Percentiles rank a stretch among this genome's conserved stretches.
Evolutionary conservation across 1,284 basidiomycete genomes (phyloP).

Genomic region (Ganoderma leucocontextum): DNA sequence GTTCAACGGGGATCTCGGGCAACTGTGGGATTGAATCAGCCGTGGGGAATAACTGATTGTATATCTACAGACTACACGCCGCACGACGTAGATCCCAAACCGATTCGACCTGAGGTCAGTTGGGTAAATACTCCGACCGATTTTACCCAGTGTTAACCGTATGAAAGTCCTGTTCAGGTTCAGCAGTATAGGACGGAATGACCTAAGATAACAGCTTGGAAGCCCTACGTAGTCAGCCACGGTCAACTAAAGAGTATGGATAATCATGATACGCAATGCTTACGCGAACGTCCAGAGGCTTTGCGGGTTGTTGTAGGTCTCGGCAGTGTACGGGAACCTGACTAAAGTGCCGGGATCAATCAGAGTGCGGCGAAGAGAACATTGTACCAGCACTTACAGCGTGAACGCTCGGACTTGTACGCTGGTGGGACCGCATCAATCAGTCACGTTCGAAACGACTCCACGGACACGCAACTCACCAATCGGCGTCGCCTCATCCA

Average conservation of each 20-base stretch:
- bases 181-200: not conserved
- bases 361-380: not conserved
- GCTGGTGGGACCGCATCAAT: slow-evolving; percentile 23
- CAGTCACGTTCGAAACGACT: not conserved
- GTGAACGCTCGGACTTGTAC: slow-evolving; percentile 46
- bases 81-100: not conserved
- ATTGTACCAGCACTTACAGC: slow-evolving; percentile 36
- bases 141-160: not conserved
- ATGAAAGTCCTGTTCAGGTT: not conserved
- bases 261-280: not conserved
- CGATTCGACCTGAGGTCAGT: not conserved
- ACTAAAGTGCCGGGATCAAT: slow-evolving; percentile 42
- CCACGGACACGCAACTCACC: slow-evolving; percentile 22
- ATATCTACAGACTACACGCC: too few relatives aligned
- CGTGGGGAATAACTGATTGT: too few relatives aligned
- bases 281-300: slow-evolving; percentile 67
- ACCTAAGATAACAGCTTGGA: slow-evolving; percentile 5
- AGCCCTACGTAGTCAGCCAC: not conserved
- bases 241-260: not conserved
- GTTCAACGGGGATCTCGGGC: too few relatives aligned
- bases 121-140: not conserved
- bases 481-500: slow-evolving; percentile 38
- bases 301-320: slow-evolving; percentile 71
- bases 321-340: slow-evolving; percentile 66
- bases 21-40: too few relatives aligned